Evolutionary conservation across 2,329 filamentous ascomycete genomes (phyloP), one percentile per base, ranked within the genome.

Genomic region (Aspergillus fumigatus): DNA sequence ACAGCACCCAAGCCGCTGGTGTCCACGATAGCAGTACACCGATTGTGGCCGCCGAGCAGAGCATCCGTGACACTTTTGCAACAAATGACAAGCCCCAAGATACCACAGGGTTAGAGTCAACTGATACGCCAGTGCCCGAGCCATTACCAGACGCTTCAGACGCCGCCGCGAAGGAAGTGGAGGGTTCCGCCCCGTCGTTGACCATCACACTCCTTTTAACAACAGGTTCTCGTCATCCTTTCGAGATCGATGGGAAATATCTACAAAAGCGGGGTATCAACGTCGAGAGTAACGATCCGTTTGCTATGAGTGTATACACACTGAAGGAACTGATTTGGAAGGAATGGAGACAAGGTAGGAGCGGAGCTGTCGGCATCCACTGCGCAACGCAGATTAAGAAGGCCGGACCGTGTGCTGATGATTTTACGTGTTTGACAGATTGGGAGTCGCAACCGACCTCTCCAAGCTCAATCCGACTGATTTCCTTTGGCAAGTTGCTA

Each of bases 281-380:
- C 50, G 84, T 94, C 1, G 88, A 90, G 21, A 87, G 87, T 32
- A 81, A 84, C 62, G 91, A 97, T 69, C 92, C 92, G 1, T 92
- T 91, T 70, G 89, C 88, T 70, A 91, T 97, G 75, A 96, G 90
- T 64, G 88, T 96, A 51, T 96, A 97, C 72, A 96, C 90, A 3
- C 78, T 97, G 62, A 97, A 97, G 75, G 92, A 97, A 77, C 79
- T 97, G 69, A 96, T 97, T 70, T 84, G 94, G 78, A 83, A 90
- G 66, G 92, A 97, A 73, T 97, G 93, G 93, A 83, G 91, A 64
- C 87, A 87, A 66, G 90, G 82, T 84, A 77, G 61, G 49, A 51
- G 19, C 43, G 10, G 43, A 38, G 32, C 32, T 23, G 21, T 45
- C 43, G 43, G 43, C 23, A 23, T 47, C 21, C 23, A 14, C 21